Conservation (phyloP, 345 rosid genomes). For the Lepidium didymum region DNA sequence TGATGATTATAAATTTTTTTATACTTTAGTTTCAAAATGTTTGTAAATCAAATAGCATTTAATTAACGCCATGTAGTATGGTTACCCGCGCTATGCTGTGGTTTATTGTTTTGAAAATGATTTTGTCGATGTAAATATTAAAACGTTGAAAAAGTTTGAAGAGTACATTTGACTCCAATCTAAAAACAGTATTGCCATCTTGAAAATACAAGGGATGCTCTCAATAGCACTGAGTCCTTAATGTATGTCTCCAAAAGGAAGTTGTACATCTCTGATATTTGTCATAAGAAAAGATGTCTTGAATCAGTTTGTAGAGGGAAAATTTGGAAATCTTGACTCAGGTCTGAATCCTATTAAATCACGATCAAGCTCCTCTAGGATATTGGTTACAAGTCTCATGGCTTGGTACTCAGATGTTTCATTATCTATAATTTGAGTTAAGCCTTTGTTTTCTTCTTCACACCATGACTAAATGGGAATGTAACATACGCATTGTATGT, state of each 20-base stretch:
- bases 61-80: too few relatives aligned
- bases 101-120: too few relatives aligned
- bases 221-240: conserved; percentile 81
- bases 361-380: background rate
- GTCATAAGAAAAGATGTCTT: conserved; percentile 21
- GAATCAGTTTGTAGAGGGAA: background rate
- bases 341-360: background rate
- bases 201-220: conserved; percentile 65
- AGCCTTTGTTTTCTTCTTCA: background rate
- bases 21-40: too few relatives aligned
- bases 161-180: conserved; percentile 69
- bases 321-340: background rate
- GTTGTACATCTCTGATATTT: too few relatives aligned
- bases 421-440: background rate
- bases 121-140: too few relatives aligned
- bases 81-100: too few relatives aligned
- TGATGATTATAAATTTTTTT: too few relatives aligned
- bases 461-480: background rate
- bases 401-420: background rate
- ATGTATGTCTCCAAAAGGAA: conserved; percentile 84
- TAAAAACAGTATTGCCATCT: conserved; percentile 76
- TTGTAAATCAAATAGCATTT: too few relatives aligned
- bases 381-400: background rate
- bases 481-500: background rate
- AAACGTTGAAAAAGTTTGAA: too few relatives aligned